Base-by-base conservation (phyloP, 331 rosid species). In the Pyrus hybrid region DNA sequence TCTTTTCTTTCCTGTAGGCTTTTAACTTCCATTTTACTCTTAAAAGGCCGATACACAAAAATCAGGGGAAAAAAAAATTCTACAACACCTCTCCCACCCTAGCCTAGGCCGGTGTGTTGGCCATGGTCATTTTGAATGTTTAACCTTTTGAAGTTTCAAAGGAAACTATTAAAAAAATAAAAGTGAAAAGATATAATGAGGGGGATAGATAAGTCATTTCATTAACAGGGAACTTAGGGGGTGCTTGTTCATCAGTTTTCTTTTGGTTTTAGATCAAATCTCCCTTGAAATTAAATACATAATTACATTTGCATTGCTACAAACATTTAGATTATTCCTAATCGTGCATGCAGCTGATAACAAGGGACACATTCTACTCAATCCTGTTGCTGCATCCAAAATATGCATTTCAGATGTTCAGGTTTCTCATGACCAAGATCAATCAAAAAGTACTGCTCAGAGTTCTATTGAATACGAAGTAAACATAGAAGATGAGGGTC, bases 321-420 rank as follows among this genome's bases (percentile, higher is more conserved):
- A 64, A 67, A 67, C 56, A 41, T 21, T 70, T 41, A 21, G 17
- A 61, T 60, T 21, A 20, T 61, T 70, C 56, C 65, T 45, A 25
- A 35, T 47, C 33, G 30, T 70, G 23, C 67, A 77, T 77, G 80
- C 76, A 77, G 81, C 69, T 77, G 49, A 70, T 47, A 49, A 22
- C 64, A 62, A 30, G 23, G 81, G 41, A 62, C 56, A 47, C 63
- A 33, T 23, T 28, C 41, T 16, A 63, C 20, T 33, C 45, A 33
- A 65, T 20, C 14, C 4, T 47, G 63, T 70, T 32, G 22, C 63
- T 61, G 43, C 33, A 18, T 62, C 64, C 28, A 5, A 30, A 49
- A 9, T 47, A 62, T 37, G 76, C 76, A 45, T 71, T 70, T 77
- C 80, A 70, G 9, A 47, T 45, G 22, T 17, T 45, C 43, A 69